phyloP scores from a whole-genome alignment of 73 alveolate genomes.

The Paraurostyla sp. region DNA sequence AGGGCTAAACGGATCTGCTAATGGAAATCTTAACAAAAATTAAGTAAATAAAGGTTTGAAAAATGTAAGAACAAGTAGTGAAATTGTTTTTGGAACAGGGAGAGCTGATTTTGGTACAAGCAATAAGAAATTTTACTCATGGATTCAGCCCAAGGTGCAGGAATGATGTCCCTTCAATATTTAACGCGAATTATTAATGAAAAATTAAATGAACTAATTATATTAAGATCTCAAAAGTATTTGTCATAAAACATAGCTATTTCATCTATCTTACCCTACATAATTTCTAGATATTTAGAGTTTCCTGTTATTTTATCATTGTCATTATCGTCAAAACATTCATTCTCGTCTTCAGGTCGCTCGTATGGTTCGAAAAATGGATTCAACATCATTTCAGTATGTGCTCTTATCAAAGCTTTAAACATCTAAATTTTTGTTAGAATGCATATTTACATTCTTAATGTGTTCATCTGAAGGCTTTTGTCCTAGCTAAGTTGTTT shows the following conservation, averaged over 20 bases:
- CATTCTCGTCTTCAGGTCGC: constrained; percentile 16
- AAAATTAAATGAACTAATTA: not conserved
- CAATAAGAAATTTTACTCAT: not conserved
- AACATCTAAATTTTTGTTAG: constrained; percentile 12
- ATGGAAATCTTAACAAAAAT: not conserved
- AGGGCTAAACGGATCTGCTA: not conserved
- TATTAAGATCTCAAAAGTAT: constrained; percentile 22
- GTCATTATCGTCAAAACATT: constrained; percentile 51
- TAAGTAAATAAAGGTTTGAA: not conserved
- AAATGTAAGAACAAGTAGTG: constrained; percentile 7
- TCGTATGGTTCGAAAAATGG: constrained; percentile 52
- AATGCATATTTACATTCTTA: constrained; percentile 26
- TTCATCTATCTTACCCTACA: constrained; percentile 7
- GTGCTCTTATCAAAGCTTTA: constrained; percentile 14
- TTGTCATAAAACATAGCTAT: constrained; percentile 41
- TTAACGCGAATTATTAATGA: too few species aligned
- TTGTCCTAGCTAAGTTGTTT: constrained; percentile 46
- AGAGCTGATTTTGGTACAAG: constrained; percentile 13
- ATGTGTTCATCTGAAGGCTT: constrained; percentile 51
- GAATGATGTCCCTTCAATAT: too few species aligned
- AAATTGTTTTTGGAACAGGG: constrained; percentile 22
- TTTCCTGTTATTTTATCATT: not conserved
- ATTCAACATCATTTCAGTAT: constrained; percentile 49
- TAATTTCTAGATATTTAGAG: not conserved
- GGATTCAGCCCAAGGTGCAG: constrained; percentile 31